Conservation (phyloP, 2,329 filamentous ascomycete genomes). For the Penicillium aurantiogriseum region DNA sequence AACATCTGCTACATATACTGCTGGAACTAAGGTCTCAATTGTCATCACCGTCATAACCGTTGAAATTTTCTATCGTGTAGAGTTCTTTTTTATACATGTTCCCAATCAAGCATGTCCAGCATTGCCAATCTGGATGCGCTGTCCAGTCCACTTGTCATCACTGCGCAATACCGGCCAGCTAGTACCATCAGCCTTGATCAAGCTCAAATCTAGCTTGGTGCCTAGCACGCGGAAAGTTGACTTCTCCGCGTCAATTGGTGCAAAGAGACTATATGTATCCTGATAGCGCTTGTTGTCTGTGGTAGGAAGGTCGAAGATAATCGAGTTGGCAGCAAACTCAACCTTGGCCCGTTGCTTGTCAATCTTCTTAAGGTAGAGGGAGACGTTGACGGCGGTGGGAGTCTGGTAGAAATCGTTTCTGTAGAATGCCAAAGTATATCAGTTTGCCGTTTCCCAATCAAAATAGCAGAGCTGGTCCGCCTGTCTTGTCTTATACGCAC, state of each 20-base stretch:
- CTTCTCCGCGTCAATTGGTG: constrained; percentile 69
- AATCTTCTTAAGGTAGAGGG: constrained; percentile 96
- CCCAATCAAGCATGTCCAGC: constrained; percentile 59
- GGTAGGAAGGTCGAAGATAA: constrained; percentile 82
- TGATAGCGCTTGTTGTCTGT: constrained; percentile 80
- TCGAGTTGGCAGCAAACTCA: constrained; percentile 60
- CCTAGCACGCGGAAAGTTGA: constrained; percentile 79
- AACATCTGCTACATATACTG: not conserved
- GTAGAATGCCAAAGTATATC: constrained; percentile 4
- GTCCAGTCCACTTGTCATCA: constrained; percentile 69
- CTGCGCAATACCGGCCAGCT: constrained; percentile 84
- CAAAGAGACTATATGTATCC: constrained; percentile 72
- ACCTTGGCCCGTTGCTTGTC: constrained; percentile 75
- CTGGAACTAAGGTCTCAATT: not conserved
- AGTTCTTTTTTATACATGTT: constrained; percentile 7
- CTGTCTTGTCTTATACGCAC: constrained; percentile 46
- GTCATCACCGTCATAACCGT: constrained; percentile 13
- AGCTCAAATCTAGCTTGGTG: constrained; percentile 80
- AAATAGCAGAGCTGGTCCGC: not conserved
- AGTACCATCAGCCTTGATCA: constrained; percentile 69
- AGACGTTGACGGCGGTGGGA: constrained; percentile 76
- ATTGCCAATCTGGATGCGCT: constrained; percentile 86
- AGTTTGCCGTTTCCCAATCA: not conserved
- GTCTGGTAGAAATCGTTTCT: constrained; percentile 96
- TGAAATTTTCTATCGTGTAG: constrained; percentile 5